Evolutionary conservation across 2,329 filamentous ascomycete genomes (phyloP).

Genomic region (Botrytis medusae): DNA sequence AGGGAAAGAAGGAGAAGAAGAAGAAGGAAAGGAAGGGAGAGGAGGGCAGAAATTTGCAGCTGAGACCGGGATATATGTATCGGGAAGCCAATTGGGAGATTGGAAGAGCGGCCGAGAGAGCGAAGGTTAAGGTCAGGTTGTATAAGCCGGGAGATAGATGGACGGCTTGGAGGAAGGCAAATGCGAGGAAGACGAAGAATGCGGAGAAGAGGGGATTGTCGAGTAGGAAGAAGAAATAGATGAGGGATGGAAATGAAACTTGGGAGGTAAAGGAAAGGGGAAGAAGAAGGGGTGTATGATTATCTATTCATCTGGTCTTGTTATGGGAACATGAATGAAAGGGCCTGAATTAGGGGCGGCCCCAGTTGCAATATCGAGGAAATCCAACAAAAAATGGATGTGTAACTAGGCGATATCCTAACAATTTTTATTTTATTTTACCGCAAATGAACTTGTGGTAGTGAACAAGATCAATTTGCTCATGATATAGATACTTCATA

Average conservation of each 20-base stretch:
- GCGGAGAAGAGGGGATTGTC: slow-evolving; percentile 53
- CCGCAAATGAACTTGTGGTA: background rate
- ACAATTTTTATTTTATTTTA: background rate
- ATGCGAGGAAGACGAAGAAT: slow-evolving; percentile 49
- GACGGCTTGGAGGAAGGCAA: slow-evolving; percentile 63
- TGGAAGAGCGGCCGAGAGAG: slow-evolving; percentile 61
- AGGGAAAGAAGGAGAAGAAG: slow-evolving; percentile 25
- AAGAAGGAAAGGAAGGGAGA: slow-evolving; percentile 39
- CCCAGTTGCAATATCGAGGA: background rate
- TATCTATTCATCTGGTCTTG: slow-evolving; percentile 5
- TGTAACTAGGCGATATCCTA: background rate
- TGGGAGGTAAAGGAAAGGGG: background rate
- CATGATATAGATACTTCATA: background rate
- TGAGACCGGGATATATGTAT: slow-evolving; percentile 61
- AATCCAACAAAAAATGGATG: background rate
- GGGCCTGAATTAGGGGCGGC: background rate
- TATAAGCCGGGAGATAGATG: slow-evolving; percentile 57
- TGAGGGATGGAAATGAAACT: background rate
- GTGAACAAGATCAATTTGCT: background rate
- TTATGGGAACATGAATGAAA: background rate
- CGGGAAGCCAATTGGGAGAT: slow-evolving; percentile 68
- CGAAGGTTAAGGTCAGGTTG: slow-evolving; percentile 55
- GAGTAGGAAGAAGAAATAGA: slow-evolving; percentile 42
- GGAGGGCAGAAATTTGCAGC: slow-evolving; percentile 40
- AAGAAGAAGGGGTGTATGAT: background rate